Percentiles rank a stretch among this genome's conserved stretches.
Conservation (phyloP, 768 basidiomycete species). For the Hypsizygus marmoreus region DNA sequence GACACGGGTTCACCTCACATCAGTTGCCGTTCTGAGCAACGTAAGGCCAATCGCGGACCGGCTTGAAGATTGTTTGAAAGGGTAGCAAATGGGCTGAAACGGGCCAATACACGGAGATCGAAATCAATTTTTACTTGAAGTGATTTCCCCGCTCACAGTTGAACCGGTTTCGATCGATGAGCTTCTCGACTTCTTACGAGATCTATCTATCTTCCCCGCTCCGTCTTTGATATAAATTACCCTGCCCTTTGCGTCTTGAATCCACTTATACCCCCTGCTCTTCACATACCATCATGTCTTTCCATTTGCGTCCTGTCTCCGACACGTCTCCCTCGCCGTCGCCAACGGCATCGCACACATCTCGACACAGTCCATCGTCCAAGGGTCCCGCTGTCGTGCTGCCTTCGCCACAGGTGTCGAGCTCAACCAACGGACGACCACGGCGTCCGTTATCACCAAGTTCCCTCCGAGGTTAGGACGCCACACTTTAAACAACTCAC, state of each 20-base stretch:
- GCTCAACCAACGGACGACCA: conserved; percentile 29
- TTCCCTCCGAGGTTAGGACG: conserved; percentile 61
- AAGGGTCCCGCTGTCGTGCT: conserved; percentile 25
- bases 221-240: conserved; percentile 29
- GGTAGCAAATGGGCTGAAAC: conserved; percentile 16
- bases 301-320: conserved; percentile 60
- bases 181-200: conserved; percentile 22
- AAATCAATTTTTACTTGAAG: conserved; percentile 3
- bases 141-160: conserved; percentile 20
- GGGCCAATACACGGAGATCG: conserved; percentile 18
- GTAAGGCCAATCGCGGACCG: conserved; percentile 17
- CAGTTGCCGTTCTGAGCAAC: conserved; percentile 25
- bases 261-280: conserved; percentile 20
- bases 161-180: conserved; percentile 36
- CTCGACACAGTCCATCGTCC: conserved; percentile 41
- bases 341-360: conserved; percentile 50
- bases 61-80: conserved; percentile 10
- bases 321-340: conserved; percentile 53
- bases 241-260: no score
- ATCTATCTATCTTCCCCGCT: conserved; percentile 30
- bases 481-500: background rate
- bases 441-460: conserved; percentile 66
- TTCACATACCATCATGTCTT: conserved; percentile 28
- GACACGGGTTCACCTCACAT: conserved; percentile 15
- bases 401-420: conserved; percentile 33